Evolutionary conservation across 2,329 filamentous ascomycete species (phyloP), one percentile per base, ranked within the genome.

Genomic region (Exophiala oligosperma): DNA sequence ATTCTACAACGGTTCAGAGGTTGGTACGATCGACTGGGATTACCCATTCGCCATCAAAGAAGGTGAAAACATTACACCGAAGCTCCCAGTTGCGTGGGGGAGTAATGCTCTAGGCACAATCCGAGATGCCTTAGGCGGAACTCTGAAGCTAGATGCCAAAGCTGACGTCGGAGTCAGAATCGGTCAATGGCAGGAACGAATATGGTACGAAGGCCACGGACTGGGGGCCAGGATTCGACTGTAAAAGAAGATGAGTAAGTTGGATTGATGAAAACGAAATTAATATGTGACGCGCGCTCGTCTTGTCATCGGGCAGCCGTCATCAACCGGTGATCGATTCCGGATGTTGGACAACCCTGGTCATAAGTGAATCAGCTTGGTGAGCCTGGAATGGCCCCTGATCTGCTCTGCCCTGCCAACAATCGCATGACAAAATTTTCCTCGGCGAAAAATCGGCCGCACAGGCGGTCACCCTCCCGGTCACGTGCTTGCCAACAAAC

Each of bases 11-110:
- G 84, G 89, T 60, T 89, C 86, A 7, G 82, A 86, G 1, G 80
- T 96, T 0, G 94, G 92, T 1, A 83, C 80, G 26, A 97, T 97
- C 57, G 66, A 88, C 24, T 91, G 94, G 70, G 80, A 87, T 40
- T 71, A 85, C 14, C 85, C 90, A 0, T 93, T 97, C 68, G 82
- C 85, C 1, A 88, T 92, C 1, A 87, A 88, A 0, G 91, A 92
- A 0, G 91, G 92, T 0, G 71, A 83, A 1, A 89, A 87, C 1
- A 76, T 83, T 56, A 90, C 89, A 0, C 93, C 93, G 0, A 83
- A 82, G 57, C 71, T 99, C 43, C 92, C 93, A 0, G 93, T 97
- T 0, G 81, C 88, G 41, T 93, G 92, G 88, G 86, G 86, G 12
- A 84, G 95, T 9, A 94, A 93, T 1, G 95, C 93, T 66, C 46